A percentile compares a stretch with the other conserved stretches of the same genome.
These are phyloP conservation scores for Arthrobotrys conoides DNA, from an alignment of 2,329 filamentous ascomycete genomes.

Conservation along the genomic window DNA sequence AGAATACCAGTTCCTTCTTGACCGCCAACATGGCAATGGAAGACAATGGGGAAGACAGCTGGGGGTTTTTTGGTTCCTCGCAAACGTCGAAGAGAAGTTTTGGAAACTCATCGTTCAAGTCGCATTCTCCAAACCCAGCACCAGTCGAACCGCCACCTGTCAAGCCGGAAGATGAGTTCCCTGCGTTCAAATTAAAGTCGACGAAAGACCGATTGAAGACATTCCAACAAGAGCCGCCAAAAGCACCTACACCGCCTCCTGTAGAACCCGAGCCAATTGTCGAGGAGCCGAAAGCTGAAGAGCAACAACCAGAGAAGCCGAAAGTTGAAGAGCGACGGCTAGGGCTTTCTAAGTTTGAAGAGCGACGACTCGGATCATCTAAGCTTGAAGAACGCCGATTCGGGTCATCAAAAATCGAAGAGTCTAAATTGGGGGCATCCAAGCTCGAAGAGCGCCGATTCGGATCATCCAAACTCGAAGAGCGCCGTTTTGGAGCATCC, in stretches of 20 bases:
- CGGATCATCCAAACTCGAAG: not conserved
- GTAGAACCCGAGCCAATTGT: slow-evolving; percentile 24
- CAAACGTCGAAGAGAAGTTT: slow-evolving; percentile 59
- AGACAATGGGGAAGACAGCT: slow-evolving; percentile 43
- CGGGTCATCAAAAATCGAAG: not conserved
- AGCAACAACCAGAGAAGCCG: no score
- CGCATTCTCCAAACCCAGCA: slow-evolving; percentile 55
- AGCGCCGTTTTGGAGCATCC: not conserved
- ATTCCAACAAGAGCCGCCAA: slow-evolving; percentile 32
- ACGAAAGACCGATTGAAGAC: slow-evolving; percentile 48
- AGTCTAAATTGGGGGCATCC: not conserved
- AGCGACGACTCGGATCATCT: not conserved
- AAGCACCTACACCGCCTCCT: slow-evolving; percentile 18
- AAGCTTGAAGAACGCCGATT: not conserved
- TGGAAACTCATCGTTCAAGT: slow-evolving; percentile 56
- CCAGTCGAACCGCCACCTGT: slow-evolving; percentile 22
- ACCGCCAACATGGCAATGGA: slow-evolving; percentile 41
- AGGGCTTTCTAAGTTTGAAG: no score
- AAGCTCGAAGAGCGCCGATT: not conserved
- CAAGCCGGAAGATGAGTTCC: slow-evolving; percentile 33
- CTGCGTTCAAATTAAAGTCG: slow-evolving; percentile 40
- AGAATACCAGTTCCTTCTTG: slow-evolving; percentile 32
- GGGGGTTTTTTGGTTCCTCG: slow-evolving; percentile 51
- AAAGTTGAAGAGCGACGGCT: no score
- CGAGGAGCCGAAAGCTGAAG: slow-evolving; percentile 2